A percentile compares a stretch with the other conserved stretches of the same genome.
Evolutionary conservation across 495 filamentous ascomycete genomes (phyloP).

Genomic region (Tuber microsphaerosporum): DNA sequence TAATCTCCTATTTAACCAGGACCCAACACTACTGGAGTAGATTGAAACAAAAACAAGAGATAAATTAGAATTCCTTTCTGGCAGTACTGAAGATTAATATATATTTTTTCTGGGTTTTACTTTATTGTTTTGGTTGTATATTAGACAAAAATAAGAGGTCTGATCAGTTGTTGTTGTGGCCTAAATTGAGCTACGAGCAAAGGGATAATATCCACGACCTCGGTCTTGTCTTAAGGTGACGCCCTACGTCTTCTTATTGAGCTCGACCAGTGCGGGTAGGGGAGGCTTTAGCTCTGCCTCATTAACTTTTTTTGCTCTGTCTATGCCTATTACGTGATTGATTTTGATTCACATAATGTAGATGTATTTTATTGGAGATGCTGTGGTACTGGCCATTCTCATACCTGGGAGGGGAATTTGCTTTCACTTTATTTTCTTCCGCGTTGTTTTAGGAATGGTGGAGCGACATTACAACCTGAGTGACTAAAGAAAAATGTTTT

Average conservation of each 20-base stretch:
- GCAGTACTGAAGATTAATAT: no score
- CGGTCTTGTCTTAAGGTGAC: conserved; percentile 26
- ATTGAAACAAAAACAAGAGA: no score
- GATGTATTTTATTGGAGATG: neutral
- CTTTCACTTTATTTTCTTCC: neutral
- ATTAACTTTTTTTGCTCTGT: neutral
- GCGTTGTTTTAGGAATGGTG: neutral
- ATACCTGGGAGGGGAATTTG: neutral
- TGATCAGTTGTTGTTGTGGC: no score
- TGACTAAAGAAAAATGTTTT: no score
- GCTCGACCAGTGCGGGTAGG: neutral
- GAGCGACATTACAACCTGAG: no score
- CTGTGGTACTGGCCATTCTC: neutral
- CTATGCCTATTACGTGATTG: neutral
- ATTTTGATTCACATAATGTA: neutral
- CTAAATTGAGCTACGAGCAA: no score
- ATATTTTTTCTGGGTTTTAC: no score
- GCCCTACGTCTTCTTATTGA: neutral
- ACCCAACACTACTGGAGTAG: no score
- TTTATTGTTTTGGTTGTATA: no score
- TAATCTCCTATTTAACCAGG: no score
- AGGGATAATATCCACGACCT: conserved; percentile 37
- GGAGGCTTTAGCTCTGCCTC: neutral
- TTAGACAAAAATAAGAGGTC: no score
- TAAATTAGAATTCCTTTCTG: no score